Evolutionary conservation across 2,329 filamentous ascomycete species (phyloP), one percentile per base, ranked within the genome.

Genomic region (Zalaria obscura): DNA sequence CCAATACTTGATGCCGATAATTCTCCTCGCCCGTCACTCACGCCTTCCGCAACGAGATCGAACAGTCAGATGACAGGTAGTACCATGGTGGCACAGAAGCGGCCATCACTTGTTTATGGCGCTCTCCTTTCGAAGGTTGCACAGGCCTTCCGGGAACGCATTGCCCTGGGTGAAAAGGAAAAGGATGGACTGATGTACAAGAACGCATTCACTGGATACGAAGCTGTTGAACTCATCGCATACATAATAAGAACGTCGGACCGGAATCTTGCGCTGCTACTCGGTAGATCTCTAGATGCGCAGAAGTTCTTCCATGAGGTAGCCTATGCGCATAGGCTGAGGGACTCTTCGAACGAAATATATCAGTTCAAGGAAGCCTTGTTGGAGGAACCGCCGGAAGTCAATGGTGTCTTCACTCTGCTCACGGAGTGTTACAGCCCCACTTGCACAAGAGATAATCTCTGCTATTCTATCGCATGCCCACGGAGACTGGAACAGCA

Each of bases 231-330:
- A 59, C 74, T 96, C 44, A 82, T 98, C 49, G 85, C 85, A 1
- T 93, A 93, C 57, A 96, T 98, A 50, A 96, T 98, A 61, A 83
- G 93, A 56, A 98, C 91, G 1, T 94, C 86, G 1, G 91, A 98
- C 62, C 78, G 91, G 45, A 98, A 98, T 58, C 69, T 98, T 46
- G 91, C 91, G 7, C 69, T 98, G 38, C 75, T 98, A 6, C 69
- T 98, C 10, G 91, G 91, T 47, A 77, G 91, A 57, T 87, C 91
- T 35, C 68, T 98, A 46, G 91, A 98, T 64, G 91, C 91, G 25
- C 91, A 98, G 58, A 96, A 96, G 60, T 95, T 94, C 66, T 98
- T 98, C 59, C 91, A 98, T 66, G 91, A 98, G 70, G 91, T 96
- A 39, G 95, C 89, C 1, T 98, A 98, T 62, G 89, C 95, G 53